Evolutionary conservation across 2,329 filamentous ascomycete species (phyloP).

Genomic region (Pezicula carpinea): DNA sequence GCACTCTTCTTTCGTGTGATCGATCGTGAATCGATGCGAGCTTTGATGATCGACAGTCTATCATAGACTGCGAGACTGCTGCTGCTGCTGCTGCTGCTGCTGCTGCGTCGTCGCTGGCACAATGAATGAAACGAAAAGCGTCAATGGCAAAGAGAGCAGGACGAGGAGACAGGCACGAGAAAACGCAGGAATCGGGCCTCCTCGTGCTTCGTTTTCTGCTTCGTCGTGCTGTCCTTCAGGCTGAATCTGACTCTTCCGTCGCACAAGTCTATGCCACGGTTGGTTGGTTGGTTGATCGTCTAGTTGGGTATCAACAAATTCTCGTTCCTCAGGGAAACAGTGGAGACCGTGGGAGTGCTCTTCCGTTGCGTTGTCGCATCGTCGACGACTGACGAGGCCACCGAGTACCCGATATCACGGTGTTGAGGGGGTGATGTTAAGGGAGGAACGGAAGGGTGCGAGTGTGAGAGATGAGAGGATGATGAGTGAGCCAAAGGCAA

Average conservation of each 20-base stretch:
- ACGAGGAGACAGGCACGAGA: neutral
- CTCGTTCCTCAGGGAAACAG: neutral
- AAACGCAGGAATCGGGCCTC: neutral
- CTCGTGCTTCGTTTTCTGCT: neutral
- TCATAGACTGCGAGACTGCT: too few relatives aligned
- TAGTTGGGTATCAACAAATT: neutral
- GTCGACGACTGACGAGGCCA: neutral
- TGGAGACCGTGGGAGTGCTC: conserved; percentile 1
- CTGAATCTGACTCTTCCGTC: neutral
- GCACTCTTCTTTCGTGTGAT: too few relatives aligned
- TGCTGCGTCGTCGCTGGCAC: neutral
- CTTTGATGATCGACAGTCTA: too few relatives aligned
- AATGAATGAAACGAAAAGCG: conserved; percentile 1
- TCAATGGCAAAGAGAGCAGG: neutral
- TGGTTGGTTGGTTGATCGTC: neutral
- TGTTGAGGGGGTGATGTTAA: neutral
- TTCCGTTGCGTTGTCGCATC: neutral
- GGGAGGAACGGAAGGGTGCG: neutral
- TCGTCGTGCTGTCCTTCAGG: conserved; percentile 1
- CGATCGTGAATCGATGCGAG: too few relatives aligned
- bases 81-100: too few relatives aligned
- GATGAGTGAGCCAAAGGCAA: neutral
- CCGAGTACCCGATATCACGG: neutral
- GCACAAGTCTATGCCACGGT: neutral
- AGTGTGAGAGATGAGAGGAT: neutral